phyloP scores from a whole-genome alignment of 2,329 filamentous ascomycete genomes.

The Penicillium decumbens region DNA sequence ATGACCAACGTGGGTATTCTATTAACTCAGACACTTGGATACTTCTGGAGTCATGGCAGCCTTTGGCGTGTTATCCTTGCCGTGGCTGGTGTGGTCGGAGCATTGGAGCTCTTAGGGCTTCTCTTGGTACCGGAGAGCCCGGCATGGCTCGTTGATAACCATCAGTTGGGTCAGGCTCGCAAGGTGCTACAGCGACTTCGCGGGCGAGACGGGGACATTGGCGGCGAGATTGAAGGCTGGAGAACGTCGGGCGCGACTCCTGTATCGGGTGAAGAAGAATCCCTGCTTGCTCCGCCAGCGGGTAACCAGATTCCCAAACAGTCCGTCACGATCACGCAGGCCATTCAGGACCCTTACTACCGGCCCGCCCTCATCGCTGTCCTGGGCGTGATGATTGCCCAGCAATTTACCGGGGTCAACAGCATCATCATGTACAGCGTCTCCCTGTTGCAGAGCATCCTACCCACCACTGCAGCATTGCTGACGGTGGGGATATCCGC shows the following conservation, averaged over 20 bases:
- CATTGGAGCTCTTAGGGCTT: slow-evolving; percentile 65
- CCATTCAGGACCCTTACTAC: slow-evolving; percentile 63
- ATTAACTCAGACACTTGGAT: slow-evolving; percentile 74
- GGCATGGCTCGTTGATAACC: slow-evolving; percentile 70
- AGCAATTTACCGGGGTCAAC: slow-evolving; percentile 93
- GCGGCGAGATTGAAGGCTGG: slow-evolving; percentile 65
- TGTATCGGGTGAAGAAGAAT: slow-evolving; percentile 61
- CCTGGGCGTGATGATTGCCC: slow-evolving; percentile 83
- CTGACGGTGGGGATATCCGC: slow-evolving; percentile 83
- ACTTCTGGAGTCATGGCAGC: slow-evolving; percentile 73
- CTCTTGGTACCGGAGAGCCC: slow-evolving; percentile 80
- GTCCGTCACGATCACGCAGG: slow-evolving; percentile 61
- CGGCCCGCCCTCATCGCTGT: slow-evolving; percentile 75
- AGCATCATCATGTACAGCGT: slow-evolving; percentile 99
- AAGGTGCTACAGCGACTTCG: slow-evolving; percentile 69
- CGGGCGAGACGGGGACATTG: slow-evolving; percentile 63
- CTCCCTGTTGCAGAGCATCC: slow-evolving; percentile 72
- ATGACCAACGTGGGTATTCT: slow-evolving; percentile 91
- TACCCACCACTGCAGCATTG: slow-evolving; percentile 74
- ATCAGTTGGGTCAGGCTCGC: slow-evolving; percentile 58
- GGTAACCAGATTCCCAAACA: slow-evolving; percentile 64
- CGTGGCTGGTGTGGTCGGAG: slow-evolving; percentile 64
- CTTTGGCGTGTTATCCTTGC: slow-evolving; percentile 82
- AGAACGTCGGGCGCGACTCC: slow-evolving; percentile 31
- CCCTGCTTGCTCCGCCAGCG: slow-evolving; percentile 54